phyloP scores from a whole-genome alignment of 805 yeast genomes.

The Metahyphopichia silvanorum region DNA sequence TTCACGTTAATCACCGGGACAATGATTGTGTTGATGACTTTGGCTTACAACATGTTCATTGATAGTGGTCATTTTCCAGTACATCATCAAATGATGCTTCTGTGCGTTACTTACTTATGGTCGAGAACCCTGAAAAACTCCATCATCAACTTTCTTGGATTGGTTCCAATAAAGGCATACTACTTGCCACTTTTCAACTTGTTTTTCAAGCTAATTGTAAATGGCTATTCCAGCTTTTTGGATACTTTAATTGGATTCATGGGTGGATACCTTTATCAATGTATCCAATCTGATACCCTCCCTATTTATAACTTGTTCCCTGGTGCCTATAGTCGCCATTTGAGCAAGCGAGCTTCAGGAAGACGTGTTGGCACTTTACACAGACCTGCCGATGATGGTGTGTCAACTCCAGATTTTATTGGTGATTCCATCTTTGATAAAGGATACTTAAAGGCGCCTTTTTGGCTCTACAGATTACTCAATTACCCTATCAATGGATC shows the following conservation, averaged over 20 bases:
- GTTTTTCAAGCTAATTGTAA: slow-evolving; percentile 32
- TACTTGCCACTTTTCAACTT: slow-evolving; percentile 46
- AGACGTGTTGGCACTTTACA: slow-evolving; percentile 30
- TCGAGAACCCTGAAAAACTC: slow-evolving; percentile 53
- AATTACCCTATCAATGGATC: slow-evolving; percentile 24
- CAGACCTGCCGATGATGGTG: slow-evolving; percentile 4
- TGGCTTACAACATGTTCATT: slow-evolving; percentile 23
- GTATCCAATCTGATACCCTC: slow-evolving; percentile 55
- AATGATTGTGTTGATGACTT: slow-evolving; percentile 35
- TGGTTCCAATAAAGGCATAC: slow-evolving; percentile 54
- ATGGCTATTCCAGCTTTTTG: slow-evolving; percentile 38
- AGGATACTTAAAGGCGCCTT: slow-evolving; percentile 58
- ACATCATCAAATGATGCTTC: slow-evolving; percentile 41
- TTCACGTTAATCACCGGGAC: slow-evolving; percentile 50
- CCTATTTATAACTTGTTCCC: slow-evolving; percentile 40
- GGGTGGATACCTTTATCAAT: slow-evolving; percentile 59
- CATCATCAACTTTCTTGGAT: slow-evolving; percentile 49
- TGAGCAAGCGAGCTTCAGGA: slow-evolving; percentile 8
- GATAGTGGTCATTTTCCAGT: slow-evolving; percentile 11
- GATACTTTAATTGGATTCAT: slow-evolving; percentile 48
- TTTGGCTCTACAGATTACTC: slow-evolving; percentile 29
- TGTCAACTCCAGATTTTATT: slow-evolving; percentile 13
- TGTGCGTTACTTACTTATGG: slow-evolving; percentile 62
- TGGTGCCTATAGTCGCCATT: slow-evolving; percentile 18
- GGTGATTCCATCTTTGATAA: slow-evolving; percentile 45